Conservation (phyloP, 1,284 basidiomycete genomes). For the Pascua guehoae region DNA sequence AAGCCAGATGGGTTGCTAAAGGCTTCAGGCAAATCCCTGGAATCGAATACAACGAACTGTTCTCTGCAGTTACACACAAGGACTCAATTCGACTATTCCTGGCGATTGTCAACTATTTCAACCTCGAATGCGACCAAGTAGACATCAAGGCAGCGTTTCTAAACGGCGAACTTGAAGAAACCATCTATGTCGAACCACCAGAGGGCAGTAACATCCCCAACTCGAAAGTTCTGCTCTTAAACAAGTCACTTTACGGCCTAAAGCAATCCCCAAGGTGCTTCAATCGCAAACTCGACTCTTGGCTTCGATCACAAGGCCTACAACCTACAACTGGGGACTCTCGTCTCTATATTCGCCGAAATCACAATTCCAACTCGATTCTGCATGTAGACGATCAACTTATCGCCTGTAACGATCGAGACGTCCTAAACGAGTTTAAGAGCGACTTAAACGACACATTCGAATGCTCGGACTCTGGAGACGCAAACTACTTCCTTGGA, state of each 20-base stretch:
- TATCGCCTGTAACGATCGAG: no score
- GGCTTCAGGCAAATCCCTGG: slow-evolving; percentile 16
- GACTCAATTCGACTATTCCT: slow-evolving; percentile 24
- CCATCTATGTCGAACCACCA: no score
- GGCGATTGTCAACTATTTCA: slow-evolving; percentile 20
- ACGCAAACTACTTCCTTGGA: slow-evolving; percentile 23
- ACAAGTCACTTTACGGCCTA: slow-evolving; percentile 30
- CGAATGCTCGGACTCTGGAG: slow-evolving; percentile 22
- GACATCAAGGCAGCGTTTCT: slow-evolving; percentile 21
- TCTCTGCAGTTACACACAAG: slow-evolving; percentile 24
- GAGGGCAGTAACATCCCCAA: no score
- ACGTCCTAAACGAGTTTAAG: slow-evolving; percentile 20
- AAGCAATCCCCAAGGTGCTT: slow-evolving; percentile 28
- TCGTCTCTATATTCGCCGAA: no score
- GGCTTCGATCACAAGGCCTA: no score
- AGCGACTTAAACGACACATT: slow-evolving; percentile 14
- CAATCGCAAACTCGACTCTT: slow-evolving; percentile 14
- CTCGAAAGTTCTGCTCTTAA: no score
- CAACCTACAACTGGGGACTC: no score
- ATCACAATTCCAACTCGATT: no score
- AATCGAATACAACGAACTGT: slow-evolving; percentile 23
- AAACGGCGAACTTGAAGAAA: no score
- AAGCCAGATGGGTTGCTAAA: slow-evolving; percentile 18
- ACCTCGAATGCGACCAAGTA: slow-evolving; percentile 28
- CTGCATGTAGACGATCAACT: no score